Conservation (phyloP, 495 filamentous ascomycete genomes). For the Thozetella sp. region DNA sequence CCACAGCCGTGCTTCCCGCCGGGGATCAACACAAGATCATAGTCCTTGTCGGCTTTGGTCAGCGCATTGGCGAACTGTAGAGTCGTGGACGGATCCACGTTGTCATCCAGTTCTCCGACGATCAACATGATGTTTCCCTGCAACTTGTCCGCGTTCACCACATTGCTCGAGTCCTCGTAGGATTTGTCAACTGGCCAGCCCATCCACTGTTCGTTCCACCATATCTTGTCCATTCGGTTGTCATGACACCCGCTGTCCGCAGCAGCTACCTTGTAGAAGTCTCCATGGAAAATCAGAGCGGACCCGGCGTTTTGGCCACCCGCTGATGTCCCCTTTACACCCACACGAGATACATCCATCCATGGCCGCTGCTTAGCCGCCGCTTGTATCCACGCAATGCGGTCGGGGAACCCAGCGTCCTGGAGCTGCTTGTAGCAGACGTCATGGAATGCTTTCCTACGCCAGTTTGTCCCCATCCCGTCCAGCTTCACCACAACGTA, state of each 20-base stretch:
- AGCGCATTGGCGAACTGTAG: constrained; percentile 20
- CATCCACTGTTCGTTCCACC: constrained; percentile 27
- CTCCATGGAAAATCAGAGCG: constrained; percentile 22
- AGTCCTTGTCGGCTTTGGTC: constrained; percentile 19
- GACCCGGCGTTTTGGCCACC: constrained; percentile 19
- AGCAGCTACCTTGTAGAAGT: constrained; percentile 22
- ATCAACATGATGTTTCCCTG: constrained; percentile 18
- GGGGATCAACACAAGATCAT: constrained; percentile 19
- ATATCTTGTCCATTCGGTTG: constrained; percentile 23
- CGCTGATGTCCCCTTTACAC: constrained; percentile 16
- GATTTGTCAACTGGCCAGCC: constrained; percentile 19
- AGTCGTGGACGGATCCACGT: constrained; percentile 20
- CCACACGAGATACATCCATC: constrained; percentile 19
- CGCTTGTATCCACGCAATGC: constrained; percentile 18
- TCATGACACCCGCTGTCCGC: constrained; percentile 24
- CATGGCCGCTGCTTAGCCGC: constrained; percentile 14
- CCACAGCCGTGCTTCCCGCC: constrained; percentile 16
- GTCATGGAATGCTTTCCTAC: constrained; percentile 24
- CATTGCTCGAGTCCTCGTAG: constrained; percentile 19
- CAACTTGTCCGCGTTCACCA: constrained; percentile 19
- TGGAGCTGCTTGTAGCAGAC: constrained; percentile 22
- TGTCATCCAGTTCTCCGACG: constrained; percentile 20
- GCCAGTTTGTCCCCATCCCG: constrained; percentile 25
- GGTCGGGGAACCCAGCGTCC: constrained; percentile 24
- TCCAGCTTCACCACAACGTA: constrained; percentile 22